These are phyloP conservation scores for Xylariaceae sp. DNA, from an alignment of 2,329 filamentous ascomycete species.

Conservation along the genomic window DNA sequence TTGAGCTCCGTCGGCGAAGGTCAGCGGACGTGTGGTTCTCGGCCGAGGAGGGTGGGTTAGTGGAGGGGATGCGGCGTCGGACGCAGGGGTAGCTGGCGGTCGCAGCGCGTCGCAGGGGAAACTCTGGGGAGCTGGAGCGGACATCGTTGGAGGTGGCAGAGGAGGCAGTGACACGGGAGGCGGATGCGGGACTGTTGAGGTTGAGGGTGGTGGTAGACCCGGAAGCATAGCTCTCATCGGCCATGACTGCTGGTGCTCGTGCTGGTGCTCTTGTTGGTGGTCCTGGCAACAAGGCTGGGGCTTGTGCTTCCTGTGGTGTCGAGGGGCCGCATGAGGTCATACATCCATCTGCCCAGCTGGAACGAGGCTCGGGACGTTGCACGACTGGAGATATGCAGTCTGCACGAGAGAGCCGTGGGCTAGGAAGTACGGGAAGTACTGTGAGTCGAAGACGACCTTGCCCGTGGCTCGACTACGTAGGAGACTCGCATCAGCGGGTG, in stretches of 20 bases:
- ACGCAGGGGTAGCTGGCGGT: conserved; percentile 35
- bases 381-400: too few species aligned
- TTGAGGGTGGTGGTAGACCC: conserved; percentile 21
- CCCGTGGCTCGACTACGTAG: too few species aligned
- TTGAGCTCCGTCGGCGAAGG: conserved; percentile 65
- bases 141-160: conserved; percentile 19
- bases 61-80: conserved; percentile 24
- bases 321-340: conserved; percentile 16
- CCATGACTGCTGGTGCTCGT: conserved; percentile 21
- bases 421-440: too few species aligned
- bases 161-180: conserved; percentile 18
- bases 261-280: neutral
- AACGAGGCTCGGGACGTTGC: too few species aligned
- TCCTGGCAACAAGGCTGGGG: neutral
- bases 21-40: conserved; percentile 22
- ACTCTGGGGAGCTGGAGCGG: conserved; percentile 4
- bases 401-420: too few species aligned
- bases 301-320: neutral
- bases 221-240: conserved; percentile 25
- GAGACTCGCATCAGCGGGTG: too few species aligned
- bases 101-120: conserved; percentile 39
- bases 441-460: too few species aligned
- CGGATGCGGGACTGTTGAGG: conserved; percentile 11
- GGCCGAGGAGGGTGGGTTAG: conserved; percentile 12
- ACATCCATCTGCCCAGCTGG: neutral